Conservation (phyloP, 1,139 yeast genomes). For the Magnusiomyces magnusii region DNA sequence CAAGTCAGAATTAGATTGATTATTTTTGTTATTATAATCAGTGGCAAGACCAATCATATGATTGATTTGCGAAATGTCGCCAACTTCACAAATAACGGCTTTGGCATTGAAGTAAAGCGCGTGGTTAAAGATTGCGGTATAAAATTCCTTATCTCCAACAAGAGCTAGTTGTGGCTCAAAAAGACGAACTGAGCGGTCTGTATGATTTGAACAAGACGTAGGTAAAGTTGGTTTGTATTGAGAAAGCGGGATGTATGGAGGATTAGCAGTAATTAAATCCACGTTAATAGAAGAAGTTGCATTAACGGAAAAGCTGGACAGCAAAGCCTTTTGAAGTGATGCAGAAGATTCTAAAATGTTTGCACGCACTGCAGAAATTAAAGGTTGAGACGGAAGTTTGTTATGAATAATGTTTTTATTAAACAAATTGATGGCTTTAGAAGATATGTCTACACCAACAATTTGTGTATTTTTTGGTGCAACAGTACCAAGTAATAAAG, state of each 20-base stretch:
- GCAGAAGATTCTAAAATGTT: constrained; percentile 20
- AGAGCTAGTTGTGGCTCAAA: constrained; percentile 77
- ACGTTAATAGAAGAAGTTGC: neutral
- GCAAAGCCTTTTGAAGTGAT: constrained; percentile 1
- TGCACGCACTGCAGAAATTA: constrained; percentile 11
- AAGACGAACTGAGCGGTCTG: constrained; percentile 53
- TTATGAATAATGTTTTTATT: constrained; percentile 36
- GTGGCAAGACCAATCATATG: constrained; percentile 17
- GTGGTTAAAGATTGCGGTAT: constrained; percentile 44
- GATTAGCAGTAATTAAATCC: constrained; percentile 70
- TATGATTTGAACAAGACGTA: neutral
- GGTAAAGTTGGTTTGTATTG: neutral
- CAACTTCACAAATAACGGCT: constrained; percentile 43
- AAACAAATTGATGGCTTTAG: constrained; percentile 46
- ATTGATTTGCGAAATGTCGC: constrained; percentile 33
- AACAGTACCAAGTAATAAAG: constrained; percentile 40
- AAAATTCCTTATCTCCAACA: constrained; percentile 68
- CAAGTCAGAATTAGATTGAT: neutral
- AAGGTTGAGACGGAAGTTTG: constrained; percentile 1
- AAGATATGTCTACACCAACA: constrained; percentile 55
- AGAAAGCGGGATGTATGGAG: constrained; percentile 67
- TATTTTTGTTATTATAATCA: neutral
- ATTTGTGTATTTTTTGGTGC: constrained; percentile 25
- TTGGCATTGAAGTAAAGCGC: constrained; percentile 37
- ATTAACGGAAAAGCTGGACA: neutral